Base-by-base conservation (phyloP, 352 stramenopile genomes). In the Phytophthora hybrid region DNA sequence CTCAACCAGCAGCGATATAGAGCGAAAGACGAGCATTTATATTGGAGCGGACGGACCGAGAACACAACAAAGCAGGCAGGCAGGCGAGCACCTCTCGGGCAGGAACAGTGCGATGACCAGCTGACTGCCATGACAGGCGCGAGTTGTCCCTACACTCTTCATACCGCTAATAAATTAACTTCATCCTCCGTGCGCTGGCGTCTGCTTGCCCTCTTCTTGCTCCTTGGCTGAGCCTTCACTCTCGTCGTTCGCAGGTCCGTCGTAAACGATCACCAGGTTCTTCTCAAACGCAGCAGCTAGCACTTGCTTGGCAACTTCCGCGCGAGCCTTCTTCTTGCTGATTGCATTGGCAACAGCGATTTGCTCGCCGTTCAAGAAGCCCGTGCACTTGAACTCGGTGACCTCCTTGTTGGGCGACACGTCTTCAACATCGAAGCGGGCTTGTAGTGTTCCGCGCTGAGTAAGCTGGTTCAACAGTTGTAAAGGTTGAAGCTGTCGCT, bases 301-400 rank as follows among this genome's bases (percentile, higher is more conserved):
- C 69, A 97, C 83, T 26, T 91, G 73, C 19, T 71, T 69, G 0
- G 84, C 85, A n/a, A 83, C 87, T 56, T 87, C 75, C 7, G 61
- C 63, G 49, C 81, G 82, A 16, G 93, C 88, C 69, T 98, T 98
- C 77, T 96, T 94, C 69, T 97, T 97, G 46, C 86, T 80, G 1
- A 93, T 72, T 2, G 80, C 88, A 6, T 66, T 78, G 0, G 74
- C 74, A 14, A 69, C 60, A 23, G 60, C 76, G 5, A 89, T 65
- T 18, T 74, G 11, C 34, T 87, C 67, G 14, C 75, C 82, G 11
- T 92, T 92, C 41, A 94, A 55, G 23, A 77, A 73, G 5, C 75
- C 84, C 0, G 69, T 81, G 66, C 82, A 93, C 55, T 83, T 71
- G 54, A 93, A 94, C 34, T 83, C 69, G 0, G 84, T 79, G 1